Base-by-base conservation (phyloP, 73 alveolate genomes). In the Loxodes magnus region DNA sequence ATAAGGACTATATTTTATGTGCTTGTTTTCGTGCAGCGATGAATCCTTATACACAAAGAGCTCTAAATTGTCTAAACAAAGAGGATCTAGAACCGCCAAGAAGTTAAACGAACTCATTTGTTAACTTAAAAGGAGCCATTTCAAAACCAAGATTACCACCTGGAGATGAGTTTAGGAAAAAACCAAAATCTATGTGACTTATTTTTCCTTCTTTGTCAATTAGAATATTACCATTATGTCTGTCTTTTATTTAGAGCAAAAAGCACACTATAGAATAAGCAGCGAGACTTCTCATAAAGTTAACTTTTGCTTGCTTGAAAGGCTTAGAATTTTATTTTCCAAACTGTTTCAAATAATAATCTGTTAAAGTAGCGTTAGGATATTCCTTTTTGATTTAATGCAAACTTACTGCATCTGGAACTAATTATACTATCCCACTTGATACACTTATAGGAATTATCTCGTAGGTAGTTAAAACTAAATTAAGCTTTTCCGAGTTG, bases 141-240 rank as follows among this genome's bases (percentile, higher is more conserved):
- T 93, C 99, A 57, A 93, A 93, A 43, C 84, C 83, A 70, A 93
- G 54, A 51, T 84, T 77, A 14, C 97, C 99, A 15, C 59, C 59
- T 12, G 99, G 99, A 14, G 94, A 66, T 59, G 79, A 90, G 22
- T 67, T 48, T 52, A 82, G 75, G 74, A 93, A 77, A 56, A 93
- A 93, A 15, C 99, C 99, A 65, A 90, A 93, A 65, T 93, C 99
- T 14, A 93, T 91, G 76, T 93, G 99, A 17, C 90, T 84, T 25
- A 93, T 35, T 66, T 90, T 96, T 2, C 99, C 99, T 49, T 73
- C 63, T 36, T 82, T 67, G 64, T 93, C 99, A 15, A 93, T 75
- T 56, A 93, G 77, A 19, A 93, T 90, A 65, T 93, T 93, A 10
- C 97, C 99, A 77, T 93, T 93, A 66, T 93, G 99, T 51, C 99